A percentile compares a stretch with the other conserved stretches of the same genome.
phyloP scores from a whole-genome alignment of 169 alveolate genomes.

The Cryptosporidium andersoni region DNA sequence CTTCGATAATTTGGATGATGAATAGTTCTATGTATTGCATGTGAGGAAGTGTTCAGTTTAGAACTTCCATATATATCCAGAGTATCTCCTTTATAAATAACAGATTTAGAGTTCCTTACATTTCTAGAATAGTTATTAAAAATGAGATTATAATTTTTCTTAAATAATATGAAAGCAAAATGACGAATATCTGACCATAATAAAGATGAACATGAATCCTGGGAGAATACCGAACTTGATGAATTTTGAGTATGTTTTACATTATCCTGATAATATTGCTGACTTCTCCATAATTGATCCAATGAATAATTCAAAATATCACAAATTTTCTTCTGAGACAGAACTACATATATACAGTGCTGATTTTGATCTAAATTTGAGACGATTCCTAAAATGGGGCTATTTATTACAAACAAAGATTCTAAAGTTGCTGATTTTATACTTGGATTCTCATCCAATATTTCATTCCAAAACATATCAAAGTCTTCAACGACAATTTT shows the following conservation, averaged over 20 bases:
- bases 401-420: constrained; percentile 8
- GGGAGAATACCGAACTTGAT: constrained; percentile 14
- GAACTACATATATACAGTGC: constrained; percentile 36
- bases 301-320: constrained; percentile 23
- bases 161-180: constrained; percentile 37
- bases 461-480: constrained; percentile 53
- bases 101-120: background rate
- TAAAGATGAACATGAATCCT: constrained; percentile 37
- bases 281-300: constrained; percentile 59
- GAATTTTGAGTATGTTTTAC: constrained; percentile 14
- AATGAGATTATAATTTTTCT: constrained; percentile 43
- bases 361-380: constrained; percentile 48
- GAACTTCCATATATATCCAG: constrained; percentile 1
- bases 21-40: constrained; percentile 39
- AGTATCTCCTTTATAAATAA: background rate
- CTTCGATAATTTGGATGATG: constrained; percentile 66
- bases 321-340: constrained; percentile 55
- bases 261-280: constrained; percentile 17
- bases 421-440: constrained; percentile 16
- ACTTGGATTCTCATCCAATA: constrained; percentile 46
- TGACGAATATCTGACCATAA: constrained; percentile 67
- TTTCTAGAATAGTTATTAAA: constrained; percentile 17
- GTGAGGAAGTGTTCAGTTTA: background rate
- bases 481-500: constrained; percentile 58
- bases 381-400: constrained; percentile 50